Evolutionary conservation across 192 early-diverging fungal species (phyloP).

Genomic region (Cetraspora pellucida): DNA sequence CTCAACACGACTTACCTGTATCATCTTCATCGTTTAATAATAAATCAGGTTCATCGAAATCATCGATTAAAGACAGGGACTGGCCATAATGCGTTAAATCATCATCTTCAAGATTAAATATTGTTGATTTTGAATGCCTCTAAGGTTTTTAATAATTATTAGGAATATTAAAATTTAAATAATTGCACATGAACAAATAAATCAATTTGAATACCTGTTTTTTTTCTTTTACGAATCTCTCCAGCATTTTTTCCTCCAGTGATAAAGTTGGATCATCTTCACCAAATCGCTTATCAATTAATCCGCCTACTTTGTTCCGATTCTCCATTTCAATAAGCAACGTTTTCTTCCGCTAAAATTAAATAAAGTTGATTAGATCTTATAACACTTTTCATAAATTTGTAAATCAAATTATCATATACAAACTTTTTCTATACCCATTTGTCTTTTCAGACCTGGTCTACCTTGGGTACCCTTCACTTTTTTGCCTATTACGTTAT

Average conservation of each 20-base stretch:
- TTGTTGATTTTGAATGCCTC: slow-evolving; percentile 43
- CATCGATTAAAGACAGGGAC: slow-evolving; percentile 81
- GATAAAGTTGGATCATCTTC: slow-evolving; percentile 86
- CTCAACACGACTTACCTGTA: neutral
- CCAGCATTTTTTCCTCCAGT: slow-evolving; percentile 94
- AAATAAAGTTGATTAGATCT: slow-evolving; percentile 1
- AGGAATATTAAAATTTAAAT: no score
- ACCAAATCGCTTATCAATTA: slow-evolving; percentile 95
- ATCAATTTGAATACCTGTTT: slow-evolving; percentile 49
- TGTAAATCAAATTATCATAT: neutral
- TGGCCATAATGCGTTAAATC: slow-evolving; percentile 94
- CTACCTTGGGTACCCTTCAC: slow-evolving; percentile 81
- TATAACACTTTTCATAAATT: neutral
- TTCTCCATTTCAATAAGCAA: slow-evolving; percentile 76
- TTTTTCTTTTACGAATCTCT: slow-evolving; percentile 86
- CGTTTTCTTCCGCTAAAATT: slow-evolving; percentile 74
- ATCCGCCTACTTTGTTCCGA: slow-evolving; percentile 67
- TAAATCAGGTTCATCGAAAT: slow-evolving; percentile 74
- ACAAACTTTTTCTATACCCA: slow-evolving; percentile 76
- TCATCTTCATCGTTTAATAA: slow-evolving; percentile 54
- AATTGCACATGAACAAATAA: slow-evolving; percentile 3
- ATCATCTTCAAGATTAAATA: slow-evolving; percentile 87
- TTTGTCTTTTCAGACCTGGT: slow-evolving; percentile 78
- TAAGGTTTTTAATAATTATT: slow-evolving; percentile 16
- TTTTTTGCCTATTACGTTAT: slow-evolving; percentile 81